These are phyloP conservation scores for Saccharomycopsis schoenii DNA, from an alignment of 805 yeast species.

Conservation along the genomic window DNA sequence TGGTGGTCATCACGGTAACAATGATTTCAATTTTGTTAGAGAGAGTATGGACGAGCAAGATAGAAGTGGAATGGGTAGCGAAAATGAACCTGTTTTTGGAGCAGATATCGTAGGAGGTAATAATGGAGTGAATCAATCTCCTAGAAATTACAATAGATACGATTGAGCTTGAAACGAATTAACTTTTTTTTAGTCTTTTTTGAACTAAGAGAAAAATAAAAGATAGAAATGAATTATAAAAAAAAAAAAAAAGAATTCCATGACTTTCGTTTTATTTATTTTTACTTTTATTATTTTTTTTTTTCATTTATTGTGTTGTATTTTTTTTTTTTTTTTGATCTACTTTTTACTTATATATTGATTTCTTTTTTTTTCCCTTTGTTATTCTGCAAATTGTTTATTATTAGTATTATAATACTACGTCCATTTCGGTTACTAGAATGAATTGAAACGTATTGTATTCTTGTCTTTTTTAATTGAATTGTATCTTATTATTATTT, in stretches of 20 bases:
- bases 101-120: neutral
- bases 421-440: neutral
- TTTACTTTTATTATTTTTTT: neutral
- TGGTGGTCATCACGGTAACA: neutral
- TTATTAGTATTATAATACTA: neutral
- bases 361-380: neutral
- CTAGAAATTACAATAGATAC: neutral
- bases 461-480: neutral
- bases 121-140: neutral
- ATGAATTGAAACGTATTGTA: neutral
- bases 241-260: too few relatives aligned
- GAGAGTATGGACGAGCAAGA: neutral
- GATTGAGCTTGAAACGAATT: neutral
- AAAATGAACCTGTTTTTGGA: neutral
- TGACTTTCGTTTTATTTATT: neutral
- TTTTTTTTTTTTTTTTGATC: too few relatives aligned
- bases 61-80: neutral
- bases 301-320: too few relatives aligned
- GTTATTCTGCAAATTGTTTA: neutral
- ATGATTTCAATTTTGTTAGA: slow-evolving; percentile 5
- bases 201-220: neutral
- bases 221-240: neutral
- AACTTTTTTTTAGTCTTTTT: too few relatives aligned
- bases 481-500: neutral
- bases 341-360: neutral